Percentiles rank a stretch among this genome's conserved stretches.
Evolutionary conservation across 345 rosid genomes (phyloP).

Genomic region (Eucalyptus grandis): DNA sequence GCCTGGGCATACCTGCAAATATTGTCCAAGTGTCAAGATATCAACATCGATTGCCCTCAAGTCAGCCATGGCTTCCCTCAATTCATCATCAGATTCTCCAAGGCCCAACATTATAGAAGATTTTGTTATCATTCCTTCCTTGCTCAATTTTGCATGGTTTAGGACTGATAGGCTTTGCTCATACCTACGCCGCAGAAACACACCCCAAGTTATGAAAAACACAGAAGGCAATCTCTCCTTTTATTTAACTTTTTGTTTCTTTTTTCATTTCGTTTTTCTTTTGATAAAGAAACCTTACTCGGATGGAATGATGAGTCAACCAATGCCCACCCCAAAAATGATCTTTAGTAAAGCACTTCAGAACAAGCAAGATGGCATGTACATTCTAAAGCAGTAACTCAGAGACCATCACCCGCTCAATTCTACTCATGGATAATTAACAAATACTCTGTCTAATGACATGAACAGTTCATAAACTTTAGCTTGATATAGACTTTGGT

Average conservation of each 20-base stretch:
- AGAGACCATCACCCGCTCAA: neutral
- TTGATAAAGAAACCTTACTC: neutral
- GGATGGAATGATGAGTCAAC: neutral
- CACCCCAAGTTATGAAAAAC: neutral
- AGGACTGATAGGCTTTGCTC: slow-evolving; percentile 92
- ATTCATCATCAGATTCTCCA: slow-evolving; percentile 85
- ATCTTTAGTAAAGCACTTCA: neutral
- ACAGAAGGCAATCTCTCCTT: neutral
- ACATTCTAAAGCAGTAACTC: neutral
- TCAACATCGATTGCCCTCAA: slow-evolving; percentile 86
- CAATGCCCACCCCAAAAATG: neutral
- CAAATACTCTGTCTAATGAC: neutral
- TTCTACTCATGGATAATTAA: neutral
- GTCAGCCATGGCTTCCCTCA: slow-evolving; percentile 84
- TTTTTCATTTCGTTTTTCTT: neutral
- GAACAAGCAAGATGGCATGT: neutral
- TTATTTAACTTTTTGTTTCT: neutral
- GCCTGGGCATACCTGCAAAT: slow-evolving; percentile 68
- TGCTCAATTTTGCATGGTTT: slow-evolving; percentile 74
- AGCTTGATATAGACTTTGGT: neutral
- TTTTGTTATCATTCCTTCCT: slow-evolving; percentile 85
- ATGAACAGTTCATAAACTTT: neutral
- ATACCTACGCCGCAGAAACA: slow-evolving; percentile 38
- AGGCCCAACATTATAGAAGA: slow-evolving; percentile 98
- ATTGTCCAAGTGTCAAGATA: slow-evolving; percentile 93